Base-by-base conservation (phyloP, 768 basidiomycete genomes). In the Mycena olivaceomarginata region DNA sequence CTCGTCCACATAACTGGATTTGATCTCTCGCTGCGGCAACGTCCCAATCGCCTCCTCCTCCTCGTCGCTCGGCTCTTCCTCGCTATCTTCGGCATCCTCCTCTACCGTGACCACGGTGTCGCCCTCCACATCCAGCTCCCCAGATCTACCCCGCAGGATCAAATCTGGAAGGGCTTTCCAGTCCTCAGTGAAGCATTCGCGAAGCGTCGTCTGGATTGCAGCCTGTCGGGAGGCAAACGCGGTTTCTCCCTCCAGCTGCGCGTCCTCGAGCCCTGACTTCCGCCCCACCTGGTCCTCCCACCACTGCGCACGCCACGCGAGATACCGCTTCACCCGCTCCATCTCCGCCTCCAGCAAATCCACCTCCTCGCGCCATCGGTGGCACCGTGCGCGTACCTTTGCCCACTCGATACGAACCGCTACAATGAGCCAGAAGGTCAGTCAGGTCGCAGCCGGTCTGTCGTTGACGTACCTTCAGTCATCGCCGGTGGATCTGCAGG, bases 261-360 rank as follows among this genome's bases (percentile, higher is more conserved):
- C 31, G 3, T 31, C 31, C 31, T 31, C 31, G 31, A 31, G 43
- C 2, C 64, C 64, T 2, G 43, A 25, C 8, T 37, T 40, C 4
- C 16, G 22, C 12, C 37, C 65, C 13, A 67, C 45, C 64, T 31
- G n/a, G 9, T 43, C 69, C 45, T 70, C 56, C 83, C 82, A 83
- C 74, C 66, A 74, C 9, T 70, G 16, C 4, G 78, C 70, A 16
- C 78, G 72, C 77, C 77, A 77, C 37, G 57, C 4, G 1, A 83
- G 56, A 37, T 77, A 82, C 15, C 15, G 56, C 59, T 67, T 6
- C 0, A 75, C 60, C 0, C 79, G 57, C 6, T 76, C 46, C 83
- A 83, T 84, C 66, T 84, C 83, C 60, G 83, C 82, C 18, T 62
- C 41, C 13, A 84, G 63, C 1, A 83, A 4, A 66, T 62, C 16